These are phyloP conservation scores for Russula abietina DNA, from an alignment of 768 basidiomycete genomes.

Conservation along the genomic window DNA sequence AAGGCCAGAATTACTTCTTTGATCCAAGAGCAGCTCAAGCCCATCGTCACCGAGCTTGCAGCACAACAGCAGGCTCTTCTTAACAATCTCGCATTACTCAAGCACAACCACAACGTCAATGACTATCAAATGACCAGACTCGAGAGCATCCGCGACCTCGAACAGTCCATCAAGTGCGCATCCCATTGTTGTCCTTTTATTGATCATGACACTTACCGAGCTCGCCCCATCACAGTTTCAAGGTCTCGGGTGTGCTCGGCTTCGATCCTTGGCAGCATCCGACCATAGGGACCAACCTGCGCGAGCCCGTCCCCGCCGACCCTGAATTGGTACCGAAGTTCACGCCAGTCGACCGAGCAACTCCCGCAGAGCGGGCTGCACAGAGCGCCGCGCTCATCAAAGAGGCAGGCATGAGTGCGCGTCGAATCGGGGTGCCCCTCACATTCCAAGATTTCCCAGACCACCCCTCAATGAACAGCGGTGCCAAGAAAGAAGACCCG, in stretches of 20 bases:
- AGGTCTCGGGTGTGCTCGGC: conserved; percentile 8
- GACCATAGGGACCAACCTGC: conserved; percentile 17
- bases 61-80: conserved; percentile 6
- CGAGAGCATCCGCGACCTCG: conserved; percentile 17
- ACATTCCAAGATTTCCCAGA: conserved; percentile 14
- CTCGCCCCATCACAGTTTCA: conserved; percentile 5
- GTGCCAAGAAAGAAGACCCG: neutral
- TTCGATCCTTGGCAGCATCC: conserved; percentile 11
- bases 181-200: neutral
- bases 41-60: conserved; percentile 13
- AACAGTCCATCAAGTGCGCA: conserved; percentile 19
- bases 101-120: conserved; percentile 16
- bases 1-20: conserved; percentile 4
- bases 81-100: conserved; percentile 5
- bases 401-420: conserved; percentile 13
- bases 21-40: conserved; percentile 17
- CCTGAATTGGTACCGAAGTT: conserved; percentile 9
- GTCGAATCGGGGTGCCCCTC: conserved; percentile 11
- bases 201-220: neutral
- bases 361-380: neutral
- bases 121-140: conserved; percentile 14
- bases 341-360: neutral
- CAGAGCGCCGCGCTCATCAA: conserved; percentile 10
- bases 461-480: neutral
- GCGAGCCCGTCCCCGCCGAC: conserved; percentile 20